phyloP scores from a whole-genome alignment of 2,329 filamentous ascomycete genomes.

The Raffaelea albimanens region DNA sequence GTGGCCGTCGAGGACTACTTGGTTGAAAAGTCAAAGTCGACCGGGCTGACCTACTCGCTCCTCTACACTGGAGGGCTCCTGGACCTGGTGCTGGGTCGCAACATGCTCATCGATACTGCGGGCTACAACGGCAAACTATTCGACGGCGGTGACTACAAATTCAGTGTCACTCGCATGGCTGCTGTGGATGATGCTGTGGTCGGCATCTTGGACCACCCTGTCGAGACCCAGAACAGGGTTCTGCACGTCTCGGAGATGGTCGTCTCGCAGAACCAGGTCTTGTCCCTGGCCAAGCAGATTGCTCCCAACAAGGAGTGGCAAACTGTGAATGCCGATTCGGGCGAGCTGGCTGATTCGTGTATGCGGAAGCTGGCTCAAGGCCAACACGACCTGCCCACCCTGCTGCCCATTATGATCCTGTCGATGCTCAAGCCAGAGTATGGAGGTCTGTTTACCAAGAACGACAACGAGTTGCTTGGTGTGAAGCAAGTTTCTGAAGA shows the following conservation, averaged over 20 bases:
- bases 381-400: neutral
- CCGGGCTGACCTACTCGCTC: slow-evolving; percentile 1
- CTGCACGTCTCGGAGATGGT: slow-evolving; percentile 24
- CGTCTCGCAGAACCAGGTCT: slow-evolving; percentile 20
- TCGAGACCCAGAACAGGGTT: slow-evolving; percentile 22
- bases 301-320: neutral
- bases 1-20: slow-evolving; percentile 20
- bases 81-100: neutral
- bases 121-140: slow-evolving; percentile 17
- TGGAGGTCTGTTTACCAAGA: slow-evolving; percentile 23
- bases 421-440: slow-evolving; percentile 11
- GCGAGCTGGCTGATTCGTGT: neutral
- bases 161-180: slow-evolving; percentile 23
- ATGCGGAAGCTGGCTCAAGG: neutral
- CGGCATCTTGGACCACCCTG: slow-evolving; percentile 17
- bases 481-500: slow-evolving; percentile 29
- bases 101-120: slow-evolving; percentile 2
- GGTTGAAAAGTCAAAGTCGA: slow-evolving; percentile 14
- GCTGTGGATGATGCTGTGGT: slow-evolving; percentile 22
- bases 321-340: neutral
- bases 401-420: neutral
- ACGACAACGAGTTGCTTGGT: slow-evolving; percentile 36
- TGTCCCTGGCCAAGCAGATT: slow-evolving; percentile 22
- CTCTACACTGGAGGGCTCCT: neutral
- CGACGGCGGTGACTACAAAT: slow-evolving; percentile 22